Conservation (phyloP, 140 eudicot genomes). For the Flaveria floridana region DNA sequence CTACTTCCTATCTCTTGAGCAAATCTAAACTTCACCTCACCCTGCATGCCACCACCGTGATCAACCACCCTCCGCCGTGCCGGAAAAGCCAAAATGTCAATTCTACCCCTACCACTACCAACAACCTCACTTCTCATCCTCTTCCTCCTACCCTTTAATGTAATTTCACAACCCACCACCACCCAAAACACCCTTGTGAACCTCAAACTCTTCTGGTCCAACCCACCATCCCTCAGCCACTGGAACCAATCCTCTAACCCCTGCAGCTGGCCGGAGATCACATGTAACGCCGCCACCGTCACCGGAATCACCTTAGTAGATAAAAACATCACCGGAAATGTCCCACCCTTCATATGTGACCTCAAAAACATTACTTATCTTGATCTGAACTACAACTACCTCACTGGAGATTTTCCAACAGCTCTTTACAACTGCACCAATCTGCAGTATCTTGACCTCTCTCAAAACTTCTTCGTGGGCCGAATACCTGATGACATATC, state of each 20-base stretch:
- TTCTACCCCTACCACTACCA: conserved; percentile 19
- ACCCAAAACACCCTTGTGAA: conserved; percentile 44
- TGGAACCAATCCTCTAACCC: conserved; percentile 65
- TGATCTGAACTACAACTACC: conserved; percentile 42
- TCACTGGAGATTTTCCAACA: conserved; percentile 61
- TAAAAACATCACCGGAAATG: conserved; percentile 29
- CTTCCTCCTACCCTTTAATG: conserved; percentile 48
- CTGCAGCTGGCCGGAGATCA: conserved; percentile 80
- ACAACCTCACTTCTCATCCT: conserved; percentile 28
- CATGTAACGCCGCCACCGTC: conserved; percentile 45
- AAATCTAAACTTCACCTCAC: neutral
- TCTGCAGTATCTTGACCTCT: conserved; percentile 58
- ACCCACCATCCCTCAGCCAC: conserved; percentile 48
- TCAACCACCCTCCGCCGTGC: conserved; percentile 26
- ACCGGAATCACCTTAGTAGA: conserved; percentile 39
- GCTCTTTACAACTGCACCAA: conserved; percentile 65
- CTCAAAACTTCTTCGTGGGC: conserved; percentile 56
- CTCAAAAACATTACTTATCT: conserved; percentile 61
- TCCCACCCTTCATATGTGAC: conserved; percentile 71
- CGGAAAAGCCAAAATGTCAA: conserved; percentile 21
- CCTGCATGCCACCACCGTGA: conserved; percentile 31
- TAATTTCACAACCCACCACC: conserved; percentile 42
- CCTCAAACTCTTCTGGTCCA: conserved; percentile 54
- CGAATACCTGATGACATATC: conserved; percentile 49
- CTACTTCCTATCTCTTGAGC: too few relatives aligned